Evolutionary conservation across 805 yeast genomes (phyloP).

Genomic region (Myxozyma kluyveri): DNA sequence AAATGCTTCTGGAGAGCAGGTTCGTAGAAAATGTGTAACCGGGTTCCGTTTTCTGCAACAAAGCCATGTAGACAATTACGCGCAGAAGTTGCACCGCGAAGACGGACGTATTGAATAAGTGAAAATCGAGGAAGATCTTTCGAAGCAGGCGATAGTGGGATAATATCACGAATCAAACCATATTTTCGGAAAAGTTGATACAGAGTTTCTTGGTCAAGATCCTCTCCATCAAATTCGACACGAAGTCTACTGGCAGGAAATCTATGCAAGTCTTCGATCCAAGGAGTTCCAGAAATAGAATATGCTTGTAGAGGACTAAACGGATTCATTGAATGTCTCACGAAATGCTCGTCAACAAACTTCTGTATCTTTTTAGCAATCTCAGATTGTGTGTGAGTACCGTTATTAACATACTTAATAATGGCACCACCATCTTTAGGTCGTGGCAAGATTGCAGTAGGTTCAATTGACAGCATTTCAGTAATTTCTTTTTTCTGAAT

Average conservation of each 20-base stretch:
- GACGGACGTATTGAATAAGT: slow-evolving; percentile 52
- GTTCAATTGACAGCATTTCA: slow-evolving; percentile 38
- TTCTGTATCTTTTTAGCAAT: slow-evolving; percentile 52
- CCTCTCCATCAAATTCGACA: slow-evolving; percentile 71
- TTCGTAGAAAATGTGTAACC: slow-evolving; percentile 71
- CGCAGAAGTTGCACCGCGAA: slow-evolving; percentile 76
- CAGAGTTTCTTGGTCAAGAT: slow-evolving; percentile 71
- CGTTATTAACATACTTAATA: slow-evolving; percentile 68
- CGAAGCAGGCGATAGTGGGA: slow-evolving; percentile 50
- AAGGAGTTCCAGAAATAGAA: slow-evolving; percentile 88
- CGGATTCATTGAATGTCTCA: slow-evolving; percentile 41
- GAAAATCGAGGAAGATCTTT: slow-evolving; percentile 53
- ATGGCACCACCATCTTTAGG: slow-evolving; percentile 91
- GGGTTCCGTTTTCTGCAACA: slow-evolving; percentile 50
- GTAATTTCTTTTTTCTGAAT: slow-evolving; percentile 32
- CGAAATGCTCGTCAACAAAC: slow-evolving; percentile 38
- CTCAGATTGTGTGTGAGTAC: slow-evolving; percentile 48
- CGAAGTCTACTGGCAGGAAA: slow-evolving; percentile 63
- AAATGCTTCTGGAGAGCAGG: slow-evolving; percentile 53
- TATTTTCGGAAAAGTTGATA: slow-evolving; percentile 82
- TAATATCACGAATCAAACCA: slow-evolving; percentile 75
- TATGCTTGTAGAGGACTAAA: slow-evolving; percentile 54
- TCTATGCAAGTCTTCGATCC: slow-evolving; percentile 91
- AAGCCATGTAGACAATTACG: slow-evolving; percentile 88
- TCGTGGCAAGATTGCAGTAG: slow-evolving; percentile 65